Percentiles rank a stretch among this genome's conserved stretches.
Conservation (phyloP, 2,329 filamentous ascomycete species). For the Orbilia oligospora region DNA sequence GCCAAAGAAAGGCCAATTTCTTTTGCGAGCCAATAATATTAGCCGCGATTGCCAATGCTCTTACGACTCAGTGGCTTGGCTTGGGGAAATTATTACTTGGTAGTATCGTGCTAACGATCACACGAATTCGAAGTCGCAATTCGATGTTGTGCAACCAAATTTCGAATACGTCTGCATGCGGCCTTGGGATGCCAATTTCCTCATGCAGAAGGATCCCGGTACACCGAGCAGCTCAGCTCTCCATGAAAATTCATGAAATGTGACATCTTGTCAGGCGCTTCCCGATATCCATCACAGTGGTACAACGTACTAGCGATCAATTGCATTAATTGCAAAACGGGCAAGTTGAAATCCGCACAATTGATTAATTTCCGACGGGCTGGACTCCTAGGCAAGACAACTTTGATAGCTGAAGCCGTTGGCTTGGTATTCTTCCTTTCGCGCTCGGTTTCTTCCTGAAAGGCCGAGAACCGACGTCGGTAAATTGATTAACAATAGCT, state of each 20-base stretch:
- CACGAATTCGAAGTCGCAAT: conserved; percentile 42
- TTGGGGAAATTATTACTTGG: background rate
- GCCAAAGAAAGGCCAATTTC: conserved; percentile 35
- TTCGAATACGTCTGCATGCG: conserved; percentile 26
- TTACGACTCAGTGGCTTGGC: too few relatives aligned
- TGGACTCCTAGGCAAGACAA: too few relatives aligned
- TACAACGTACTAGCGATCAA: background rate
- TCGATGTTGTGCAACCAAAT: conserved; percentile 39
- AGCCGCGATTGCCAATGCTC: conserved; percentile 35
- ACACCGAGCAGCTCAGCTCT: conserved; percentile 27
- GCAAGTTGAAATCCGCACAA: too few relatives aligned
- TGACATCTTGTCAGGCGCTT: conserved; percentile 33
- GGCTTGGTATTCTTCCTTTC: too few relatives aligned
- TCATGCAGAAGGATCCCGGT: conserved; percentile 31
- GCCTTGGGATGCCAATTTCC: conserved; percentile 47
- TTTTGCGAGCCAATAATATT: conserved; percentile 41
- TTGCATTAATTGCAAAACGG: background rate
- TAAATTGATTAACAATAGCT: too few relatives aligned
- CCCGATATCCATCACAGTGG: conserved; percentile 12
- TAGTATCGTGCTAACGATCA: too few relatives aligned
- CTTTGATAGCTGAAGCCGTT: too few relatives aligned
- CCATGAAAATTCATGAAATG: conserved; percentile 32
- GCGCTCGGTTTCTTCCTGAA: too few relatives aligned
- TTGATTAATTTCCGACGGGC: too few relatives aligned
- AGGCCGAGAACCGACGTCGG: too few relatives aligned